These are phyloP conservation scores for Jaapia argillacea DNA, from an alignment of 768 basidiomycete species.

Conservation along the genomic window DNA sequence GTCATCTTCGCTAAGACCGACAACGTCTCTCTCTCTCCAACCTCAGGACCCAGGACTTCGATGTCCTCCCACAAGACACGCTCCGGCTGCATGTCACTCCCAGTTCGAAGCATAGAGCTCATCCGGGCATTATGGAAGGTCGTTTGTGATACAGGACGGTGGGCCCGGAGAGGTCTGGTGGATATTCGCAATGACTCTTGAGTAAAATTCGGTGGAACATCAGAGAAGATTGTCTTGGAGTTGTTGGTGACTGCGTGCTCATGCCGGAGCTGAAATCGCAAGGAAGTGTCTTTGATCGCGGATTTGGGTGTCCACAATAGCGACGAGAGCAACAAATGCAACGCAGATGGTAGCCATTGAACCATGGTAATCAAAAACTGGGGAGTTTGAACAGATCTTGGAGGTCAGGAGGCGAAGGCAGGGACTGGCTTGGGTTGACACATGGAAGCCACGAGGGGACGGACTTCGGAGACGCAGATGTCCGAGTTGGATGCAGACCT, in stretches of 20 bases:
- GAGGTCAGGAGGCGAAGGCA: too few relatives aligned
- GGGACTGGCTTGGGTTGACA: too few relatives aligned
- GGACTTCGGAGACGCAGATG: too few relatives aligned
- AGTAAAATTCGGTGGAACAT: neutral
- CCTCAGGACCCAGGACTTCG: conserved; percentile 61
- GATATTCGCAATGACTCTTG: neutral
- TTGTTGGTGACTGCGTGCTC: neutral
- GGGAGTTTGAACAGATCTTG: too few relatives aligned
- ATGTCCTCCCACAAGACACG: conserved; percentile 45
- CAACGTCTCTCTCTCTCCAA: conserved; percentile 60
- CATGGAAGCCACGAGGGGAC: too few relatives aligned
- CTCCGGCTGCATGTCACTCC: conserved; percentile 35
- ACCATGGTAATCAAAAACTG: too few relatives aligned
- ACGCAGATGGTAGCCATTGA: neutral
- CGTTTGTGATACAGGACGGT: neutral
- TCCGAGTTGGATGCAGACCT: too few relatives aligned
- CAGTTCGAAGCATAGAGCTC: neutral
- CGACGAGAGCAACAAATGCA: neutral
- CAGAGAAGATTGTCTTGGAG: neutral
- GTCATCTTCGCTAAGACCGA: conserved; percentile 83
- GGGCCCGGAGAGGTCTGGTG: neutral
- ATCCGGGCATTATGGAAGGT: neutral
- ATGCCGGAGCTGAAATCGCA: neutral
- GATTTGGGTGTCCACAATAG: neutral
- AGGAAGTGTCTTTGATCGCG: neutral